Conservation (phyloP, 129 eudicot species). For the Apium graveolens region DNA sequence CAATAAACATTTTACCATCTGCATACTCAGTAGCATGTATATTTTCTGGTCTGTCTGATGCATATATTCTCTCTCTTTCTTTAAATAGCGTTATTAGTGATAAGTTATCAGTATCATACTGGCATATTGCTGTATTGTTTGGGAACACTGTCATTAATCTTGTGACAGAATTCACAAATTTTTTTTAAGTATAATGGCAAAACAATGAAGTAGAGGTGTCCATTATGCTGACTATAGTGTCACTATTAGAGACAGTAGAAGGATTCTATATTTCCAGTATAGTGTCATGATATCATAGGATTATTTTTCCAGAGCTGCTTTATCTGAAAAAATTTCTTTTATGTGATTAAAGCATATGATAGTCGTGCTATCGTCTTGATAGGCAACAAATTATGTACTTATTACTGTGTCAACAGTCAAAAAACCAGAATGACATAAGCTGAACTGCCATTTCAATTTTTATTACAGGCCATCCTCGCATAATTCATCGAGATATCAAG, state of each 20-base stretch:
- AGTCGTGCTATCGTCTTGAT: not conserved
- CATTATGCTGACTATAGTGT: not conserved
- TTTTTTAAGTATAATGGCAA: not conserved
- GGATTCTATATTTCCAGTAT: not conserved
- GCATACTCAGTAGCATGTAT: not conserved
- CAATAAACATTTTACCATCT: not conserved
- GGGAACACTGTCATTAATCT: not conserved
- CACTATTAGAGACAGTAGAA: not conserved
- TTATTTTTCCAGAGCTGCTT: not conserved
- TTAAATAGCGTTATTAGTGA: not conserved
- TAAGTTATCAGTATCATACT: not conserved
- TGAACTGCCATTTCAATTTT: conserved; percentile 10
- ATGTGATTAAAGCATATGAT: not conserved
- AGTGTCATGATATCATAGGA: not conserved
- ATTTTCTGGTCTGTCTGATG: not conserved
- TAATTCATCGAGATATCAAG: conserved; percentile 67
- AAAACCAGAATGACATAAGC: not conserved
- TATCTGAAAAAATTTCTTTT: not conserved
- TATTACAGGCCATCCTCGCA: conserved; percentile 56
- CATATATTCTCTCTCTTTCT: not conserved
- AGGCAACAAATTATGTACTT: not conserved
- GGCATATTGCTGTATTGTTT: not conserved
- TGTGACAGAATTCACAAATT: not conserved
- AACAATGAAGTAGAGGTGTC: not conserved
- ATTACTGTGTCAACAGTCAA: not conserved